A percentile compares a stretch with the other conserved stretches of the same genome.
phyloP scores from a whole-genome alignment of 176 grass and related monocot species.

The Rhipidocladum racemiflorum region DNA sequence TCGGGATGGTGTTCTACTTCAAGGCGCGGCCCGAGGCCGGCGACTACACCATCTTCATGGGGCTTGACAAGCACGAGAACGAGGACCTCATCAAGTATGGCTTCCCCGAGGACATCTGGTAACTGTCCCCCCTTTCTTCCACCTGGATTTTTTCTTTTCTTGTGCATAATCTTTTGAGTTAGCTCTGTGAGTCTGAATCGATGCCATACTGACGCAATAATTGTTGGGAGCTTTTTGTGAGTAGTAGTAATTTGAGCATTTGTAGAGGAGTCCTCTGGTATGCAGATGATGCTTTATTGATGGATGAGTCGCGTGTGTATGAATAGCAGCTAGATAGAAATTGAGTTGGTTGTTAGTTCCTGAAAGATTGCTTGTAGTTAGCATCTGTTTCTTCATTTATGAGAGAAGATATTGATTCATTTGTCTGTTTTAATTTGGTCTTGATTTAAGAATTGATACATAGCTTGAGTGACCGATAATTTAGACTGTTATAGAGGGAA shows the following conservation, averaged over 20 bases:
- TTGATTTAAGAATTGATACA: background rate
- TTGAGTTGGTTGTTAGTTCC: background rate
- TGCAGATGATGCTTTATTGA: background rate
- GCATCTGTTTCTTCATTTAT: background rate
- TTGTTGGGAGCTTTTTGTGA: background rate
- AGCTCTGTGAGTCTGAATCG: background rate
- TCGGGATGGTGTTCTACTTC: constrained; percentile 94
- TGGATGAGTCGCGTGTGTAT: background rate
- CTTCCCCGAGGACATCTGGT: constrained; percentile 95
- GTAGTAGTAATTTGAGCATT: constrained; percentile 13
- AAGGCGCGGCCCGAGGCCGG: constrained; percentile 82
- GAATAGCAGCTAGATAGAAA: background rate
- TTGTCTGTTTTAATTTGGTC: background rate
- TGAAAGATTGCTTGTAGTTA: background rate
- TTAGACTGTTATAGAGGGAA: background rate
- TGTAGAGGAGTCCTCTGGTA: background rate
- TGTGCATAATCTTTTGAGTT: background rate
- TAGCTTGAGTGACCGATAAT: background rate
- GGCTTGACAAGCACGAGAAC: constrained; percentile 87
- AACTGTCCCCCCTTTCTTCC: background rate
- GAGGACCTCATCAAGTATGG: constrained; percentile 96
- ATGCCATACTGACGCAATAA: background rate
- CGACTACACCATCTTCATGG: constrained; percentile 97
- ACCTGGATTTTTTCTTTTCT: background rate
- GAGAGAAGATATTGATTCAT: background rate